Evolutionary conservation across 2,329 filamentous ascomycete genomes (phyloP).

Genomic region (Neurospora crassa): DNA sequence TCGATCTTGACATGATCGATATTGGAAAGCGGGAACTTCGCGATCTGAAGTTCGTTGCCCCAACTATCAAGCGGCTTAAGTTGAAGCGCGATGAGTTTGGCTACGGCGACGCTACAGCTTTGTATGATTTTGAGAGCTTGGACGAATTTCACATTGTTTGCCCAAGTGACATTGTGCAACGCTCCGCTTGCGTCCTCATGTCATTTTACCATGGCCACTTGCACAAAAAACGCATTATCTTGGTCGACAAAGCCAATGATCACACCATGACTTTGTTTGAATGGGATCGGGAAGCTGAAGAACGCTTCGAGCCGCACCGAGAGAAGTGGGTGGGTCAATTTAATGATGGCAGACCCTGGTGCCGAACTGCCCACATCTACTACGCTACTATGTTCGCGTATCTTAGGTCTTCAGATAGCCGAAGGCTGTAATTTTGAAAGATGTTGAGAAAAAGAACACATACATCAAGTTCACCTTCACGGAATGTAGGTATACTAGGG

Average conservation of each 20-base stretch:
- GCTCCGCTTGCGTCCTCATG: not conserved
- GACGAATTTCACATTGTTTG: not conserved
- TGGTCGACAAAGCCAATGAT: not conserved
- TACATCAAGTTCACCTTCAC: not conserved
- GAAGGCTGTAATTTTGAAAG: not conserved
- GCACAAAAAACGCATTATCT: not conserved
- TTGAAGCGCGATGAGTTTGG: not conserved
- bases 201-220: not conserved
- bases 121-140: not conserved
- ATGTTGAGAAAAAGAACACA: not conserved
- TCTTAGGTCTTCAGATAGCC: no score
- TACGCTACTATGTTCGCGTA: no score
- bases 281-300: not conserved
- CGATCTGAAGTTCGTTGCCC: not conserved
- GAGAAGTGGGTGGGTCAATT: no score
- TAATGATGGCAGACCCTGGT: no score
- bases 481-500: not conserved
- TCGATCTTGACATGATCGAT: not conserved
- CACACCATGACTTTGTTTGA: not conserved
- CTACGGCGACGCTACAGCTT: fast-evolving
- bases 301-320: not conserved
- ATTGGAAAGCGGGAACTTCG: not conserved
- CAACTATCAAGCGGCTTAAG: not conserved
- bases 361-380: no score
- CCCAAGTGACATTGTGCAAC: fast-evolving